These are phyloP conservation scores for Takakia lepidozioides DNA, from an alignment of 225 moss, liverwort and hornwort genomes.

Conservation along the genomic window DNA sequence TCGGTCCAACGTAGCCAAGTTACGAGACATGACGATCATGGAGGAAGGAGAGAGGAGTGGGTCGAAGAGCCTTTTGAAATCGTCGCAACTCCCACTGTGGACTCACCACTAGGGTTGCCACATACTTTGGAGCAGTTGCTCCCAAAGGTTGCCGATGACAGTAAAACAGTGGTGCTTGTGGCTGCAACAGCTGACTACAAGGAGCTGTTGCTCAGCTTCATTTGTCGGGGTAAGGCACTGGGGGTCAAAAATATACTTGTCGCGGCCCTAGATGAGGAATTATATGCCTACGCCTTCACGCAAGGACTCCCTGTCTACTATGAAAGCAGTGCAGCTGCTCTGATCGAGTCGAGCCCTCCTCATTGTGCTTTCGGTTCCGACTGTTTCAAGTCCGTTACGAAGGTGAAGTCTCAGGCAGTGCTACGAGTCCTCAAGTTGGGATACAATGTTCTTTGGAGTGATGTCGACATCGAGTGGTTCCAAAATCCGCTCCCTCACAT, in stretches of 20 bases:
- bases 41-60: no score
- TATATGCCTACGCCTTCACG: constrained; percentile 35
- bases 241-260: constrained; percentile 39
- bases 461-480: constrained; percentile 45
- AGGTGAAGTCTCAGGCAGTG: constrained; percentile 27
- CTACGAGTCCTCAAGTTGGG: constrained; percentile 26
- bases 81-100: no score
- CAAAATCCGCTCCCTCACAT: constrained; percentile 38
- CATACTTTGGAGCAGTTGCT: constrained; percentile 31
- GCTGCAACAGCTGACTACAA: constrained; percentile 15
- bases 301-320: constrained; percentile 46
- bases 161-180: constrained; percentile 42
- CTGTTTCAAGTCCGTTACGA: constrained; percentile 6
- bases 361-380: constrained; percentile 3
- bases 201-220: constrained; percentile 45
- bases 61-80: no score
- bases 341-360: not conserved
- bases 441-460: constrained; percentile 44
- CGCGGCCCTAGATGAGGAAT: constrained; percentile 30
- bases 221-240: constrained; percentile 31
- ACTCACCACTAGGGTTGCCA: constrained; percentile 10
- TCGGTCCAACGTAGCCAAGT: no score
- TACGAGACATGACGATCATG: no score
- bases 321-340: constrained; percentile 1
- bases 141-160: constrained; percentile 18